Evolutionary conservation across 305 asterid species (phyloP).

Genomic region (Nicotiana rustica): DNA sequence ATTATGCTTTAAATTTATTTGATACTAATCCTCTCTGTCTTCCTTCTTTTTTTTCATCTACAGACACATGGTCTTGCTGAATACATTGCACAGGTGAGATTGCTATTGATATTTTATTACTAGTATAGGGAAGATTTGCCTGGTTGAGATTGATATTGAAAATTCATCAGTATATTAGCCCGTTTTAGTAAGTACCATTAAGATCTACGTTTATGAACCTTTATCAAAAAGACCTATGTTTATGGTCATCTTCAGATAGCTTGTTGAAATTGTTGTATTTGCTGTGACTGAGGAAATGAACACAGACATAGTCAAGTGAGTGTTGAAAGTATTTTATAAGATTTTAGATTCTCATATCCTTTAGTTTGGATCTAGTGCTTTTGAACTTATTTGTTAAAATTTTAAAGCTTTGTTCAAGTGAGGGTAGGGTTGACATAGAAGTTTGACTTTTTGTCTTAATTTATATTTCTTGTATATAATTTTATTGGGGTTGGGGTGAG

Average conservation of each 20-base stretch:
- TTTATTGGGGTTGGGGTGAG: background rate
- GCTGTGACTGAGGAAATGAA: background rate
- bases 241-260: conserved; percentile 29
- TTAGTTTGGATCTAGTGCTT: background rate
- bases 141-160: conserved; percentile 20
- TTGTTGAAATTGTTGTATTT: background rate
- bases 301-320: conserved; percentile 10
- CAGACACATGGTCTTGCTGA: conserved; percentile 96
- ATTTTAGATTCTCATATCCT: conserved; percentile 4
- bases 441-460: background rate
- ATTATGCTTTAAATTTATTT: conserved; percentile 31
- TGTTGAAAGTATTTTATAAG: conserved; percentile 5
- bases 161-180: background rate
- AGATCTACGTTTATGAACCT: conserved; percentile 31
- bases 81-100: conserved; percentile 92
- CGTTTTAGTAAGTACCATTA: conserved; percentile 11
- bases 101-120: conserved; percentile 24
- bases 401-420: conserved; percentile 23
- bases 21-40: conserved; percentile 36
- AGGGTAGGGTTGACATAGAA: background rate
- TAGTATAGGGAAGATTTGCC: background rate
- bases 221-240: no score
- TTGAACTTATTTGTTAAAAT: conserved; percentile 11
- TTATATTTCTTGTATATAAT: background rate
- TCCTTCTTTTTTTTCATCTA: conserved; percentile 42